A percentile compares a stretch with the other conserved stretches of the same genome.
phyloP scores from a whole-genome alignment of 805 yeast genomes.

The Candida germanica region DNA sequence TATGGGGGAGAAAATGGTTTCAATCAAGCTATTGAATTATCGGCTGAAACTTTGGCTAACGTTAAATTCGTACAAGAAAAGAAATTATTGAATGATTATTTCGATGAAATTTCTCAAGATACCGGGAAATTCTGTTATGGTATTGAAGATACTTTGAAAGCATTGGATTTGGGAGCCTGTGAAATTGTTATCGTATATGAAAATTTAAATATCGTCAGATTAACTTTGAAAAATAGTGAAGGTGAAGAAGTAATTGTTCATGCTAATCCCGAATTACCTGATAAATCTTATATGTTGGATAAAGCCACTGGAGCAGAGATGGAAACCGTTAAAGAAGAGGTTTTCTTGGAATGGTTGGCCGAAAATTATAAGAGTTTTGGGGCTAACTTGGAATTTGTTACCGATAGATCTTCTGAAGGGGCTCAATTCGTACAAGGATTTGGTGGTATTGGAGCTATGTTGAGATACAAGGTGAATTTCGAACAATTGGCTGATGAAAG shows the following conservation, averaged over 20 bases:
- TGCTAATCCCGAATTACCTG: conserved; percentile 68
- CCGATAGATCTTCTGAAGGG: conserved; percentile 97
- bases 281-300: conserved; percentile 74
- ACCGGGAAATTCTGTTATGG: conserved; percentile 98
- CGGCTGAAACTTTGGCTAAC: conserved; percentile 94
- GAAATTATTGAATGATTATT: conserved; percentile 86
- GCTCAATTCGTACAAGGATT: conserved; percentile 97
- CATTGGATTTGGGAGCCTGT: conserved; percentile 93
- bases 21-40: conserved; percentile 97
- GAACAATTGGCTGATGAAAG: conserved; percentile 89
- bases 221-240: conserved; percentile 78
- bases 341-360: conserved; percentile 95
- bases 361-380: conserved; percentile 94
- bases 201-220: conserved; percentile 81
- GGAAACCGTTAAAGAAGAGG: conserved; percentile 82
- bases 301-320: conserved; percentile 86
- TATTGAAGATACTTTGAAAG: conserved; percentile 93
- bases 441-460: conserved; percentile 97
- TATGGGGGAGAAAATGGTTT: conserved; percentile 99
- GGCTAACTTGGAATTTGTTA: conserved; percentile 92
- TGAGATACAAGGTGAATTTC: conserved; percentile 95
- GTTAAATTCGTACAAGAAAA: conserved; percentile 98
- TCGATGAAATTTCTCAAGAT: conserved; percentile 97
- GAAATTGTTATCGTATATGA: conserved; percentile 91
- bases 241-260: conserved; percentile 73